These are phyloP conservation scores for Xylaria sp. DNA, from an alignment of 2,329 filamentous ascomycete genomes.

Conservation along the genomic window DNA sequence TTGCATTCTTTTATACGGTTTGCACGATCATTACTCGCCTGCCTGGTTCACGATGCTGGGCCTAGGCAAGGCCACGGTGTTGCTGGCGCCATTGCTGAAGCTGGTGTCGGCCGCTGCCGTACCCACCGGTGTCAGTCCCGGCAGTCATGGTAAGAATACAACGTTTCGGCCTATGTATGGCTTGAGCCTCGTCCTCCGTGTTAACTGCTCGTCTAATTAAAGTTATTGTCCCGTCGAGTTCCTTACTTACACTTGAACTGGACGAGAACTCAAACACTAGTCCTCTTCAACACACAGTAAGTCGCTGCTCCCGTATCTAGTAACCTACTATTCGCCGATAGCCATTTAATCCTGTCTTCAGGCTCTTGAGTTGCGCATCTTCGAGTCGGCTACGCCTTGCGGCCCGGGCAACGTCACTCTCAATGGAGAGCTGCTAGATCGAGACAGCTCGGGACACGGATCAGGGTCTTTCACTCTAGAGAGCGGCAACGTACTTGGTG, in stretches of 20 bases:
- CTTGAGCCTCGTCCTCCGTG: slow-evolving; percentile 10
- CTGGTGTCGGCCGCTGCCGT: slow-evolving; percentile 35
- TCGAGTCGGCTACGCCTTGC: slow-evolving; percentile 59
- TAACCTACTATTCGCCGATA: slow-evolving; percentile 2
- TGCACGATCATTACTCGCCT: slow-evolving; percentile 31
- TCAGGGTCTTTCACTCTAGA: slow-evolving; percentile 56
- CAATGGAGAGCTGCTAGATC: slow-evolving; percentile 57
- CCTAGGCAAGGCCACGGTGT: slow-evolving; percentile 49
- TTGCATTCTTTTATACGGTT: not conserved
- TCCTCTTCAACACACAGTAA: slow-evolving; percentile 43
- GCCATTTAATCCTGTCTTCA: slow-evolving; percentile 33
- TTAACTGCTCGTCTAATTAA: slow-evolving; percentile 18
- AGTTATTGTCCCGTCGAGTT: slow-evolving; percentile 39
- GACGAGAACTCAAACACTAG: slow-evolving; percentile 35
- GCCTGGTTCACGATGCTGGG: slow-evolving; percentile 51
- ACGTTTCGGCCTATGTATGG: not conserved
- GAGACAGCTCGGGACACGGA: slow-evolving; percentile 55
- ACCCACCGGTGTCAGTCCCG: slow-evolving; percentile 31
- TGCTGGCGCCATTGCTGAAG: slow-evolving; percentile 53
- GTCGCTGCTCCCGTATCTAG: slow-evolving; percentile 23
- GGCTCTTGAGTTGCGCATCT: slow-evolving; percentile 57
- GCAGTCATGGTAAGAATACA: slow-evolving; percentile 35
- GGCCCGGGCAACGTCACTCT: slow-evolving; percentile 60
- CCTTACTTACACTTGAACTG: slow-evolving; percentile 46
- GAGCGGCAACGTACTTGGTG: slow-evolving; percentile 54